These are phyloP conservation scores for Saccharomyces hybrid DNA, from an alignment of 1,139 yeast genomes.

Conservation along the genomic window DNA sequence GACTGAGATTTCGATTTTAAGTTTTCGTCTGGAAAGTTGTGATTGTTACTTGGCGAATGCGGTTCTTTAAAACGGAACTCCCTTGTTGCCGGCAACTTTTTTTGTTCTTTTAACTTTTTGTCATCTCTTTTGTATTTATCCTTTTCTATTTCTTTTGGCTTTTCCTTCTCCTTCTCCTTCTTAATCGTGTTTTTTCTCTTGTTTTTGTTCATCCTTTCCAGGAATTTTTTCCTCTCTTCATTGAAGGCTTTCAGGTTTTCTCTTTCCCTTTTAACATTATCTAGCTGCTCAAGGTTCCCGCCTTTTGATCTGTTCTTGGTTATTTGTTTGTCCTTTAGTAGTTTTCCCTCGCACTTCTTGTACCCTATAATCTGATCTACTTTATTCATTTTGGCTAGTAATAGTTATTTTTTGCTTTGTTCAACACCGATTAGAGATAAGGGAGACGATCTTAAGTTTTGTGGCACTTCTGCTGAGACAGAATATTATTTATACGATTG, in stretches of 20 bases:
- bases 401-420: not conserved
- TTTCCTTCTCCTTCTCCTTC: not conserved
- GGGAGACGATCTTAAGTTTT: not conserved
- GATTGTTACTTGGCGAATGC: not conserved
- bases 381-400: not conserved
- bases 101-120: not conserved
- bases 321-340: not conserved
- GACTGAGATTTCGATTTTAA: not conserved
- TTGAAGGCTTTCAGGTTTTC: not conserved
- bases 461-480: not conserved
- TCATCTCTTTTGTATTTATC: not conserved
- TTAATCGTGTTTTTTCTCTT: not conserved
- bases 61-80: not conserved
- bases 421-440: not conserved
- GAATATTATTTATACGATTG: too few relatives aligned
- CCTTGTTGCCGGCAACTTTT: not conserved
- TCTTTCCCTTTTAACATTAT: not conserved
- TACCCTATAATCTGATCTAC: not conserved
- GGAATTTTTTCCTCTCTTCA: not conserved
- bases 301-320: not conserved
- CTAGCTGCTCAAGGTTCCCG: not conserved
- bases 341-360: not conserved
- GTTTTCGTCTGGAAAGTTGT: not conserved
- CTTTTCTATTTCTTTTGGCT: not conserved
- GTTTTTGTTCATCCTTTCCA: not conserved